phyloP scores from a whole-genome alignment of 352 stramenopile species.

The Pythium oligandrum region DNA sequence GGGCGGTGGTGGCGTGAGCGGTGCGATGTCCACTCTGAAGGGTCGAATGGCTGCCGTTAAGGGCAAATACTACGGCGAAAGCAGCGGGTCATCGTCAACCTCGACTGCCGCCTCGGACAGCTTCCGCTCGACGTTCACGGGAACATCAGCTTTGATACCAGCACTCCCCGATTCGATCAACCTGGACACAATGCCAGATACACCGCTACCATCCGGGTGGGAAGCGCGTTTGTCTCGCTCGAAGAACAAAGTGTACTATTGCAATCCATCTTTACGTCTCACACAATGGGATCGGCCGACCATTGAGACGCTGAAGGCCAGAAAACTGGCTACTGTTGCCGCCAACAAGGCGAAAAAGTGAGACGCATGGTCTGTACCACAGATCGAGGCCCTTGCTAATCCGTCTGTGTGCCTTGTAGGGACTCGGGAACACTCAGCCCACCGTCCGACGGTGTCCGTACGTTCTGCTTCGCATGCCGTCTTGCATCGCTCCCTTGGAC shows the following conservation, averaged over 20 bases:
- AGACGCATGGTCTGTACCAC: constrained; percentile 2
- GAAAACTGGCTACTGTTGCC: constrained; percentile 43
- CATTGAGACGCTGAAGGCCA: constrained; percentile 49
- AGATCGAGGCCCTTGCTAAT: neutral
- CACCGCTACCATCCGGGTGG: constrained; percentile 66
- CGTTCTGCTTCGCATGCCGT: neutral
- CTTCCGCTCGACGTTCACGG: too few species aligned
- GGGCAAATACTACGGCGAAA: constrained; percentile 76
- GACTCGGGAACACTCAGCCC: constrained; percentile 20
- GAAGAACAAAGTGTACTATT: constrained; percentile 86
- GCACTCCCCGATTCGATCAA: constrained; percentile 47
- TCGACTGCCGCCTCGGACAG: too few species aligned
- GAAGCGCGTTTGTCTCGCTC: constrained; percentile 74
- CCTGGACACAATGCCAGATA: constrained; percentile 51
- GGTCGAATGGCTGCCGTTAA: constrained; percentile 68
- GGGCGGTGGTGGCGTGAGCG: constrained; percentile 28
- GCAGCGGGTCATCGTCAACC: too few species aligned
- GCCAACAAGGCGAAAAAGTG: constrained; percentile 36
- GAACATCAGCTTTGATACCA: constrained; percentile 5
- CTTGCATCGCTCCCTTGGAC: neutral
- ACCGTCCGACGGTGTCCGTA: constrained; percentile 20
- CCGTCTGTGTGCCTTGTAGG: constrained; percentile 7
- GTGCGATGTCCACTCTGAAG: constrained; percentile 72
- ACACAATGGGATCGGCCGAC: constrained; percentile 85
- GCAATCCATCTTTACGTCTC: constrained; percentile 62